Percentiles rank a stretch among this genome's conserved stretches.
Conservation (phyloP, 139 green algal genomes). For the Haematococcus lacustris region DNA sequence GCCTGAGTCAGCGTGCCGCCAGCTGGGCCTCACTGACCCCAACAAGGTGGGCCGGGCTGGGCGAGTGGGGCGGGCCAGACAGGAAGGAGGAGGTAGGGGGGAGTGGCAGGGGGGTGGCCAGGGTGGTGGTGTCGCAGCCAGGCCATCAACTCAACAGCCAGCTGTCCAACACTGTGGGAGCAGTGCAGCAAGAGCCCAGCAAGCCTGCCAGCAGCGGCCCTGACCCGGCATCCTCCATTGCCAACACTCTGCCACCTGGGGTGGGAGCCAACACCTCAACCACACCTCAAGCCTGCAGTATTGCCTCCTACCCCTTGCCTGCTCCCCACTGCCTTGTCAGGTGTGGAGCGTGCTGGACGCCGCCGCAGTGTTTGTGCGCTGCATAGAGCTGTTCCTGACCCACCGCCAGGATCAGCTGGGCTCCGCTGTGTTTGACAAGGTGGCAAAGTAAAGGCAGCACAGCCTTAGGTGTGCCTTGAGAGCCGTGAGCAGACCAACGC, state of each 20-base stretch:
- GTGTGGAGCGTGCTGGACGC: neutral
- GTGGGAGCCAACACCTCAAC: neutral
- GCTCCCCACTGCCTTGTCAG: too few species aligned
- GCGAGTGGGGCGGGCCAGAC: too few species aligned
- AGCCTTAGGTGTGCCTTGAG: too few species aligned
- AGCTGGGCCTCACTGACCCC: conserved; percentile 37
- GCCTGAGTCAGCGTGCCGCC: neutral
- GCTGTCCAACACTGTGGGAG: neutral
- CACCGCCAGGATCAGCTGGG: conserved; percentile 21
- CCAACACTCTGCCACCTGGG: neutral
- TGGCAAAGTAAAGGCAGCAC: neutral
- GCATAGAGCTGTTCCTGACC: conserved; percentile 44
- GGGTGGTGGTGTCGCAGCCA: too few species aligned
- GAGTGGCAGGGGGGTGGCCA: too few species aligned
- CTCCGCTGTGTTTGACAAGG: conserved; percentile 41
- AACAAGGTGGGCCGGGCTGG: conserved; percentile 37
- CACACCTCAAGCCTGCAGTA: neutral
- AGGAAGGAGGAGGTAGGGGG: too few species aligned
- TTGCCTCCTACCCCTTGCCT: too few species aligned
- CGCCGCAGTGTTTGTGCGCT: conserved; percentile 68
- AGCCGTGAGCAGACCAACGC: too few species aligned
- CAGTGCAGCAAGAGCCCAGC: neutral
- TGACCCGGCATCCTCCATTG: neutral
- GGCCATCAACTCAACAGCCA: neutral
- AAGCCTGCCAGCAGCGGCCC: neutral